Base-by-base conservation (phyloP, 2,329 filamentous ascomycete genomes). In the Lachnellula subtilissima region DNA sequence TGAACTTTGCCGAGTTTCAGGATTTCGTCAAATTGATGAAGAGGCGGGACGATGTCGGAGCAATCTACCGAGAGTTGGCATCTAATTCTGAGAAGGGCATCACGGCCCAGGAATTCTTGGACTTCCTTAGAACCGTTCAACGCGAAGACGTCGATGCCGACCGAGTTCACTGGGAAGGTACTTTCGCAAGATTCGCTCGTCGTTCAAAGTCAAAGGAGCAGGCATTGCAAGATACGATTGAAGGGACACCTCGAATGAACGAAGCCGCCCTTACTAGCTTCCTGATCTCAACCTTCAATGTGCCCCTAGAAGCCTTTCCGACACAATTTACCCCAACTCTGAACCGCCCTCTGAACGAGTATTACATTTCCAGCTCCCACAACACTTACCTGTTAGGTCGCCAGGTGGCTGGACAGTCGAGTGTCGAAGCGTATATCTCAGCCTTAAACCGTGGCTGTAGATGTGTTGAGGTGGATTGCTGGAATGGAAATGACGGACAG, bases 291-390 rank as follows among this genome's bases (percentile, higher is more conserved):
- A 81, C 82, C 46, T 80, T 85, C 64, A 96, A 95, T 67, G 78
- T 83, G 2, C 79, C 88, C 2, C 80, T 91, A 43, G 74, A 80
- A 28, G 80, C 81, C 43, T 78, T 81, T 58, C 80, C 83, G n/a
- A 73, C 81, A 12, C 75, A 83, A 28, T 83, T 85, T 54, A 76
- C 76, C 5, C 28, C 28, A 9, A 28, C 28, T 28, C 83, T 97
- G 53, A 85, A 96, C 68, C 84, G 89, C 23, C 94, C 94, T 0
- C 77, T 97, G 70, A 96, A 96, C 70, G 93, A 97, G 70, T 99
- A 99, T 73, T 97, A 91, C 76, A 94, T 99, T 63, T 97, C 93
- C 1, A 97, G 92, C 75, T 97, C 94, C 1, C 94, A 99, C 78
- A 99, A 99, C 73, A 99, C 94, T 0, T 99, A 99, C 68, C 85